Conservation (phyloP, 2,329 filamentous ascomycete genomes). For the Mycosphaerella sp. region DNA sequence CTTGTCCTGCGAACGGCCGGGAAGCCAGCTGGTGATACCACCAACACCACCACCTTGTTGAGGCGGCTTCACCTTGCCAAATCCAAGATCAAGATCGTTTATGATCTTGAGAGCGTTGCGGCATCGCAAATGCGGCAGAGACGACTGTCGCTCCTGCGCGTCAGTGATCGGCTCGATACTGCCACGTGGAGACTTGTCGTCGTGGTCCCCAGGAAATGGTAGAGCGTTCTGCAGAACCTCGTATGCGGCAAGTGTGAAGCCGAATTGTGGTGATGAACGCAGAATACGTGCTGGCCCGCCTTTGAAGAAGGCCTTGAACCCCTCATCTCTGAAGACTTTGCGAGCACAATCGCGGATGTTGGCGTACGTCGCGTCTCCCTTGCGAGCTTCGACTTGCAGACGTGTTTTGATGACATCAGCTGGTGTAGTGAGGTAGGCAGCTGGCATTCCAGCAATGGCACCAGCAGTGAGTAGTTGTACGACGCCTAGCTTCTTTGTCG, state of each 20-base stretch:
- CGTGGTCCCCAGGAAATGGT: slow-evolving; percentile 63
- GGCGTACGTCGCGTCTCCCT: slow-evolving; percentile 84
- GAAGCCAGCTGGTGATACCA: neutral
- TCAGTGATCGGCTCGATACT: slow-evolving; percentile 58
- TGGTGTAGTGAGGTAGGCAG: slow-evolving; percentile 82
- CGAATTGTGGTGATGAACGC: slow-evolving; percentile 93
- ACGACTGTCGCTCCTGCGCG: slow-evolving; percentile 57
- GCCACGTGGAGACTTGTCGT: slow-evolving; percentile 46
- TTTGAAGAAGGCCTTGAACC: slow-evolving; percentile 97
- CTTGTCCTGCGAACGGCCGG: neutral
- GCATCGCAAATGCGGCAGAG: slow-evolving; percentile 63
- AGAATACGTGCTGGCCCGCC: slow-evolving; percentile 92
- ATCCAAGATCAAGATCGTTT: slow-evolving; percentile 87
- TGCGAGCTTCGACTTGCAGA: slow-evolving; percentile 92
- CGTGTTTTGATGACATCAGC: slow-evolving; percentile 99
- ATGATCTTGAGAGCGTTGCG: slow-evolving; percentile 94
- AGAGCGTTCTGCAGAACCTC: slow-evolving; percentile 78
- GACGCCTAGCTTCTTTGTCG: slow-evolving; percentile 80
- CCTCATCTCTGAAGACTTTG: slow-evolving; percentile 84
- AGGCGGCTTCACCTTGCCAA: slow-evolving; percentile 60
- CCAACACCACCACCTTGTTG: slow-evolving; percentile 16
- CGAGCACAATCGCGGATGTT: slow-evolving; percentile 77
- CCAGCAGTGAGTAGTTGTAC: slow-evolving; percentile 88
- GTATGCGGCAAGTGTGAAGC: slow-evolving; percentile 93
- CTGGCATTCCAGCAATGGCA: slow-evolving; percentile 63